phyloP scores from a whole-genome alignment of 768 basidiomycete species.

The Naganishia vishniacii region DNA sequence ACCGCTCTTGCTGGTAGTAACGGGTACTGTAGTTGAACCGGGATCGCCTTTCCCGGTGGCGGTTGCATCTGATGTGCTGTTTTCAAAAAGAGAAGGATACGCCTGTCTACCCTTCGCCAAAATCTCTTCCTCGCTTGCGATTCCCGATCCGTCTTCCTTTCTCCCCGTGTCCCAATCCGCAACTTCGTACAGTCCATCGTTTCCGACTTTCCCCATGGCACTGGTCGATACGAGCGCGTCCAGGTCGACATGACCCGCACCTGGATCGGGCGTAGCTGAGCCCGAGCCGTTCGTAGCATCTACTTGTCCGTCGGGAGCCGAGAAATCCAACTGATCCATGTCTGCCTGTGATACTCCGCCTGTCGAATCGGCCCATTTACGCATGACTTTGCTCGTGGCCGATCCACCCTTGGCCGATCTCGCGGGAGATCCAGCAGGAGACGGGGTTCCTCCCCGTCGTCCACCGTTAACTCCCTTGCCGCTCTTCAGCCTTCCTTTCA shows the following conservation, averaged over 20 bases:
- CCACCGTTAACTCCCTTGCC: conserved; percentile 54
- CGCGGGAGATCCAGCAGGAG: conserved; percentile 21
- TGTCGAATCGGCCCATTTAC: conserved; percentile 84
- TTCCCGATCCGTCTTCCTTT: conserved; percentile 39
- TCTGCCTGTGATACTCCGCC: conserved; percentile 66
- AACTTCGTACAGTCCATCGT: conserved; percentile 65
- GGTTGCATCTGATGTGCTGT: not conserved
- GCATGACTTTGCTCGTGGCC: conserved; percentile 63
- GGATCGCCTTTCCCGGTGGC: too few species aligned
- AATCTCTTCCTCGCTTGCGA: conserved; percentile 46
- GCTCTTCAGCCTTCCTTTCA: conserved; percentile 77
- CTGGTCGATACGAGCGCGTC: conserved; percentile 45
- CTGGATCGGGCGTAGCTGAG: conserved; percentile 54
- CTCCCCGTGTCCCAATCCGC: conserved; percentile 78
- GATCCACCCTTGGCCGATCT: conserved; percentile 25
- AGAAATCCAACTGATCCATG: conserved; percentile 87
- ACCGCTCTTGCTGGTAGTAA: not conserved
- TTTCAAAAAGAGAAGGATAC: conserved; percentile 3
- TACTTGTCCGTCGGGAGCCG: conserved; percentile 46
- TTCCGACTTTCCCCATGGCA: conserved; percentile 67
- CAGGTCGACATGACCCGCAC: conserved; percentile 33
- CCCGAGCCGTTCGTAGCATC: conserved; percentile 52
- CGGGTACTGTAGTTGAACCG: too few species aligned
- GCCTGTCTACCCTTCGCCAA: conserved; percentile 34
- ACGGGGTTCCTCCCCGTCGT: conserved; percentile 40